Percentiles rank a stretch among this genome's conserved stretches.
phyloP scores from a whole-genome alignment of 108 stramenopile genomes.

The Parietichytrium sp. region DNA sequence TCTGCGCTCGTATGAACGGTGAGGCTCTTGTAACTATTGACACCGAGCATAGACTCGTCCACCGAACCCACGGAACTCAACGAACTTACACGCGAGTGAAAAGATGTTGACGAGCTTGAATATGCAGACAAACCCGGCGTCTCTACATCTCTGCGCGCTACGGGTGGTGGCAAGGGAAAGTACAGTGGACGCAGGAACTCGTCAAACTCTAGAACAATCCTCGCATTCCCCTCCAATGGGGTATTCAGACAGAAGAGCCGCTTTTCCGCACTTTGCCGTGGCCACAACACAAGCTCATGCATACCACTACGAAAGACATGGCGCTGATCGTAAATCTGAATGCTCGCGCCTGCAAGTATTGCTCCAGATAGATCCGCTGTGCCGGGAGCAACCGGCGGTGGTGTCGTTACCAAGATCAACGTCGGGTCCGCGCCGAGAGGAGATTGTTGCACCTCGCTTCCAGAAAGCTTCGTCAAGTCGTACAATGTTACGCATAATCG shows the following conservation, averaged over 20 bases:
- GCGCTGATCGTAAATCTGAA: constrained; percentile 6
- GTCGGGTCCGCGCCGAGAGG: too few species aligned
- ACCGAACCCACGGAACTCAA: too few species aligned
- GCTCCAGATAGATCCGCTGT: not conserved
- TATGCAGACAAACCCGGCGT: too few species aligned
- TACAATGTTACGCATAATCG: not conserved
- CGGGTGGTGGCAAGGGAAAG: not conserved
- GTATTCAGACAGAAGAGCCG: not conserved
- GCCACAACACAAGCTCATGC: not conserved
- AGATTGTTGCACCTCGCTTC: too few species aligned
- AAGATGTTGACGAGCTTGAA: too few species aligned
- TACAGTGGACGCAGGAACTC: not conserved
- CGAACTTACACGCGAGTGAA: too few species aligned
- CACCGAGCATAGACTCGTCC: too few species aligned
- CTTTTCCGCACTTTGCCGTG: not conserved
- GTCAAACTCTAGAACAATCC: not conserved
- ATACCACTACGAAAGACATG: not conserved
- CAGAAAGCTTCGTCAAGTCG: not conserved
- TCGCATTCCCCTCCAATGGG: not conserved
- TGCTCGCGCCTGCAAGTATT: not conserved
- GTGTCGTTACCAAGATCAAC: not conserved
- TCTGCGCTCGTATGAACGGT: too few species aligned
- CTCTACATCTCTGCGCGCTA: too few species aligned
- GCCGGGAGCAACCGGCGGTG: not conserved
- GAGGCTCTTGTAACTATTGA: too few species aligned